Evolutionary conservation across 352 stramenopile genomes (phyloP), one percentile per base, ranked within the genome.

Genomic region (Phytopythium kandeliae): DNA sequence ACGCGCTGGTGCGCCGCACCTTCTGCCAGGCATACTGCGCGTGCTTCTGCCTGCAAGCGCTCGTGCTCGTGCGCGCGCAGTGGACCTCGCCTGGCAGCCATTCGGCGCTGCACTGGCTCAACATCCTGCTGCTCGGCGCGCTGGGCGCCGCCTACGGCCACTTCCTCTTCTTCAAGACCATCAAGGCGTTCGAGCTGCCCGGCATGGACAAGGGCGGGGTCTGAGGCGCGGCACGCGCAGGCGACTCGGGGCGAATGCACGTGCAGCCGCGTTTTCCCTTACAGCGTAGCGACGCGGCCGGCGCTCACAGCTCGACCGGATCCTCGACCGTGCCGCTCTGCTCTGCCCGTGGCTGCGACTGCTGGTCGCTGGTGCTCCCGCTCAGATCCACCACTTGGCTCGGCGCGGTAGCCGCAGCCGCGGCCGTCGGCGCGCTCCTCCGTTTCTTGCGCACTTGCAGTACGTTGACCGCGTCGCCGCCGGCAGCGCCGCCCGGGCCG

Each of bases 1-100:
- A 92, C 54, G 80, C 78, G 51, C 68, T 94, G 37, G 71, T 94
- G 52, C 80, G 84, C 26, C 82, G 82, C 47, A 94, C 84, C 44
- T 94, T 94, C 63, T 94, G 84, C 55, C 84, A 94, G 62, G 84
- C 80, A 21, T 94, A 94, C 60, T 91, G 78, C 66, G 85, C 90
- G 48, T 94, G 81, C 69, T 94, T 94, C 62, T 67, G 66, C 48
- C 73, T 94, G 49, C 84, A 94, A 55, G 67, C 79, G 22, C 49
- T 89, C 25, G 75, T 74, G 45, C 71, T 92, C 26, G 48, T 92
- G 37, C 80, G 83, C 25, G 83, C 83, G 40, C 83, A 94, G 55
- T 49, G 90, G 13, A 58, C 78, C 3, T 71, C 79, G 9, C 84
- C 84, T 0, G 77, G 87, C 50, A 90, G 63, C 56, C 84, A 94